Percentiles rank a stretch among this genome's conserved stretches.
phyloP scores from a whole-genome alignment of 192 early-diverging fungal genomes.

The Globomyces pollinis-pini region DNA sequence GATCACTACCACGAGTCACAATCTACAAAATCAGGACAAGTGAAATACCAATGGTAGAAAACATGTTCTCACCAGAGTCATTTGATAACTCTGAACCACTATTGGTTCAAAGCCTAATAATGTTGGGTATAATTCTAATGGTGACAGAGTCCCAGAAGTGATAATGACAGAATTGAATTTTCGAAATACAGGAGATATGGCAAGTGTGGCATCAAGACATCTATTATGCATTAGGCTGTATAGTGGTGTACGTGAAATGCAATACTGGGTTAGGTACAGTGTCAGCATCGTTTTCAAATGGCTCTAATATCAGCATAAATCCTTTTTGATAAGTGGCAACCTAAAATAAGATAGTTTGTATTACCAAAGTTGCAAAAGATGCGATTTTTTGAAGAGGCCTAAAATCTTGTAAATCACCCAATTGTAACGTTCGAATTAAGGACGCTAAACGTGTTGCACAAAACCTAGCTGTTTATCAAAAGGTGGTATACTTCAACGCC shows the following conservation, averaged over 20 bases:
- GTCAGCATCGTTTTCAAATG: slow-evolving; percentile 87
- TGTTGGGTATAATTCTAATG: slow-evolving; percentile 95
- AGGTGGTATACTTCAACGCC: slow-evolving; percentile 82
- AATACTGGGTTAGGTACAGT: slow-evolving; percentile 92
- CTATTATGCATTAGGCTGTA: too few species aligned
- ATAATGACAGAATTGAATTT: slow-evolving; percentile 94
- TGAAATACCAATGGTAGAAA: slow-evolving; percentile 91
- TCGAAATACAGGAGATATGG: slow-evolving; percentile 94
- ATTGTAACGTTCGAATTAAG: slow-evolving; percentile 84
- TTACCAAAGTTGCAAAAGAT: slow-evolving; percentile 87
- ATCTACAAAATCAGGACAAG: slow-evolving; percentile 41
- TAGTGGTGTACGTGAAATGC: too few species aligned
- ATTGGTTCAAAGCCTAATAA: slow-evolving; percentile 83
- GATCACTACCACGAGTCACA: slow-evolving; percentile 95
- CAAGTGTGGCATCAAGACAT: slow-evolving; percentile 93
- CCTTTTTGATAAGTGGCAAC: slow-evolving; percentile 95
- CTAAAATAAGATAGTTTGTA: too few species aligned
- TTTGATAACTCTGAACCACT: slow-evolving; percentile 89
- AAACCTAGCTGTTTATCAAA: too few species aligned
- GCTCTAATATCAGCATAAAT: slow-evolving; percentile 92
- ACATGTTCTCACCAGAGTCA: slow-evolving; percentile 89
- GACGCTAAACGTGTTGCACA: slow-evolving; percentile 87
- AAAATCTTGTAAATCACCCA: slow-evolving; percentile 86
- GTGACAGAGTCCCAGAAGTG: slow-evolving; percentile 98
- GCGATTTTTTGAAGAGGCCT: slow-evolving; percentile 79